Percentiles rank a stretch among this genome's conserved stretches.
These are phyloP conservation scores for Hordeum marinum DNA, from an alignment of 176 grass and related monocot genomes.

Conservation along the genomic window DNA sequence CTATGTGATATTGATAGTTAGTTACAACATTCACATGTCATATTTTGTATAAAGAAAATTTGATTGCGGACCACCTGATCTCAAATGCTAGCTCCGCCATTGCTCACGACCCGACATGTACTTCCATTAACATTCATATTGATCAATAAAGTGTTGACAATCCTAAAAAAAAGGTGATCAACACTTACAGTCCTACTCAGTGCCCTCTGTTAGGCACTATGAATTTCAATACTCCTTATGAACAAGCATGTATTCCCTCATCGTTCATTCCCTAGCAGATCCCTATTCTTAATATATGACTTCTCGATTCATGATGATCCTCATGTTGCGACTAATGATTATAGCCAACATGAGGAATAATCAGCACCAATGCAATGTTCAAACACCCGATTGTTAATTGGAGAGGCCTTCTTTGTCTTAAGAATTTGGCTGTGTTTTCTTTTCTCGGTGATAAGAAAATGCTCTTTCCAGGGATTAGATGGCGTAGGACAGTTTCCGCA, in stretches of 20 bases:
- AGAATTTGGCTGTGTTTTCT: constrained; percentile 1
- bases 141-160: too few relatives aligned
- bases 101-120: too few relatives aligned
- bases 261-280: background rate
- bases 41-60: too few relatives aligned
- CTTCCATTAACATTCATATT: too few relatives aligned
- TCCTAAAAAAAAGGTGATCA: background rate
- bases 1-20: too few relatives aligned
- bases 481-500: constrained; percentile 4
- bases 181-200: constrained; percentile 14
- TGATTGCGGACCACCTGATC: too few relatives aligned
- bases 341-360: background rate
- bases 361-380: background rate
- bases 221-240: constrained; percentile 26
- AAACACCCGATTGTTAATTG: background rate
- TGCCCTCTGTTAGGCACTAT: background rate
- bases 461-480: constrained; percentile 9
- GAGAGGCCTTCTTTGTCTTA: background rate
- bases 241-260: constrained; percentile 23
- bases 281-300: too few relatives aligned
- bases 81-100: too few relatives aligned
- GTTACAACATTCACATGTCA: too few relatives aligned
- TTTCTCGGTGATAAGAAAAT: background rate
- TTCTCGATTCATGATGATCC: background rate
- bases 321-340: constrained; percentile 9